Percentiles rank a stretch among this genome's conserved stretches.
phyloP scores from a whole-genome alignment of 306 rosid genomes.

The Rosa lucieae region DNA sequence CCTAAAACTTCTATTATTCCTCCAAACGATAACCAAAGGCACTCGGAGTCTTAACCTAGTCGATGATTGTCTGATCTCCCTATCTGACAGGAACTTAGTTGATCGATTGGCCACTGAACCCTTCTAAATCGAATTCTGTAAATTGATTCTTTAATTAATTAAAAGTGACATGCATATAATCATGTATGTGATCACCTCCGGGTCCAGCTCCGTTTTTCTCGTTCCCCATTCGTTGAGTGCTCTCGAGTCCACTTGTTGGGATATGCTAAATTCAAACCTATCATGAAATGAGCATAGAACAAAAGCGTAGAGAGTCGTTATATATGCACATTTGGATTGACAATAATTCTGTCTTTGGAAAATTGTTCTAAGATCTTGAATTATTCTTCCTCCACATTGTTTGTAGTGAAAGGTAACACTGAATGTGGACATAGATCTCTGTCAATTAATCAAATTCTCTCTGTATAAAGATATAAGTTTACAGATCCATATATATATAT shows the following conservation, averaged over 20 bases:
- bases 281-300: constrained; percentile 3
- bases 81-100: too few species aligned
- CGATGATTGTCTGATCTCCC: too few species aligned
- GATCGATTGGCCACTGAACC: too few species aligned
- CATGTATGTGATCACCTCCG: neutral
- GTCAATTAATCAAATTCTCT: too few species aligned
- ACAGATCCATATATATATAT: too few species aligned
- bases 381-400: neutral
- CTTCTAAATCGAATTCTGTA: too few species aligned
- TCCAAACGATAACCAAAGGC: too few species aligned
- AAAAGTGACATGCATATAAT: neutral
- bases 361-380: neutral
- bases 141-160: too few species aligned
- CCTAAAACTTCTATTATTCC: too few species aligned
- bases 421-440: neutral
- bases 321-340: neutral
- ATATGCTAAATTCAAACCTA: neutral
- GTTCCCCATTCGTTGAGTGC: constrained; percentile 16
- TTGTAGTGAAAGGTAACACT: neutral
- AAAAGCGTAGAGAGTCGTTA: neutral
- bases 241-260: neutral
- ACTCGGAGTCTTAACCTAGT: too few species aligned
- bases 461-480: too few species aligned
- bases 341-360: neutral
- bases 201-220: neutral